Evolutionary conservation across 1,284 basidiomycete species (phyloP).

Genomic region (Pyrrhoderma noxium): DNA sequence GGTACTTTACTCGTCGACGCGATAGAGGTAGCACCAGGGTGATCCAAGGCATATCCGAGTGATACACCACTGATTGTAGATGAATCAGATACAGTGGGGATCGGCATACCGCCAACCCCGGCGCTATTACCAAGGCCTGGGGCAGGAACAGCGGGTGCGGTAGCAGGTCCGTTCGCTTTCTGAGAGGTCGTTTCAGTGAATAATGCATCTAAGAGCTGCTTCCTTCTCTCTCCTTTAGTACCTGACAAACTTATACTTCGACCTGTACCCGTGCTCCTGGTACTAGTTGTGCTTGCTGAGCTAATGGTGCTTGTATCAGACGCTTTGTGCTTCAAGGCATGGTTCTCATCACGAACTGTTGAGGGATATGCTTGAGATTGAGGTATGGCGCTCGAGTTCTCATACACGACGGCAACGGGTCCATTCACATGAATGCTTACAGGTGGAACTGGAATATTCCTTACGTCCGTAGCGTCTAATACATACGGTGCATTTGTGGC

Average conservation of each 20-base stretch:
- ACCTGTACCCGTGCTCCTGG: no score
- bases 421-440: neutral
- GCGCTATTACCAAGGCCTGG: neutral
- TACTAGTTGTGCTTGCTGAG: slow-evolving; percentile 8
- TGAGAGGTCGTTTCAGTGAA: slow-evolving; percentile 1
- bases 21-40: neutral
- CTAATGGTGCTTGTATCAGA: slow-evolving; percentile 4
- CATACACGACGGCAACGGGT: slow-evolving; percentile 8
- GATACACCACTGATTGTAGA: neutral
- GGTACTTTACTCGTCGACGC: neutral
- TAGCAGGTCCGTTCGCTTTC: neutral
- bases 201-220: slow-evolving; percentile 15
- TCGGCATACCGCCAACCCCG: neutral
- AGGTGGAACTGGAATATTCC: neutral
- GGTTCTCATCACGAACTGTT: neutral
- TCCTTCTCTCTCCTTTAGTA: slow-evolving; percentile 13
- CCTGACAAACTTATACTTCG: slow-evolving; percentile 9
- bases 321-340: slow-evolving; percentile 12
- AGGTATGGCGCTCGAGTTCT: slow-evolving; percentile 7
- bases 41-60: neutral
- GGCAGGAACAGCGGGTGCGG: no score
- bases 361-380: slow-evolving; percentile 1
- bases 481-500: neutral
- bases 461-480: no score
- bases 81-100: neutral